Evolutionary conservation across 805 yeast genomes (phyloP).

Genomic region (Metschnikowia arizonensis): DNA sequence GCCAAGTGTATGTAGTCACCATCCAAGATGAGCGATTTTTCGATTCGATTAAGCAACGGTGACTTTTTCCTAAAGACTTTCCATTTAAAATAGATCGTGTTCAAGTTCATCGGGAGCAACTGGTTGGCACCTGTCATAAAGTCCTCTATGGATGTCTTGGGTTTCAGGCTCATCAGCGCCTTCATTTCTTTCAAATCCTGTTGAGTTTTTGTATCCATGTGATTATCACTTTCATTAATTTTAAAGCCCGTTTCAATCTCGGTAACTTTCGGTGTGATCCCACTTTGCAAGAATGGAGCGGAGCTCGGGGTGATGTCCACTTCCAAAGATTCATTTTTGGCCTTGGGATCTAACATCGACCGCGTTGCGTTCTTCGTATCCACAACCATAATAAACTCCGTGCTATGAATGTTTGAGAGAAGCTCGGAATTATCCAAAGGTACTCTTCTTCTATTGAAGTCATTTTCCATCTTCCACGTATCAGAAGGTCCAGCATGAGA

Average conservation of each 20-base stretch:
- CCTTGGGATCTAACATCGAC: constrained; percentile 15
- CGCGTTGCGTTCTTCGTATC: constrained; percentile 7
- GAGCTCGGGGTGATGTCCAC: constrained; percentile 30
- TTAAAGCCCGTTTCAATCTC: not conserved
- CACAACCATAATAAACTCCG: constrained; percentile 21
- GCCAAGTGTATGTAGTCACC: constrained; percentile 90
- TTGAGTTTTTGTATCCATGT: not conserved
- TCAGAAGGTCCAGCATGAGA: not conserved
- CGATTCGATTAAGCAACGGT: constrained; percentile 73
- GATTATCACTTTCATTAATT: not conserved
- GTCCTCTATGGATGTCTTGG: constrained; percentile 19
- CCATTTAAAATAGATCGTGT: constrained; percentile 73
- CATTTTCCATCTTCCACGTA: constrained; percentile 4
- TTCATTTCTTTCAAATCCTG: not conserved
- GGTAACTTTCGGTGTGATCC: constrained; percentile 23
- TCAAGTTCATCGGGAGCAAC: constrained; percentile 32
- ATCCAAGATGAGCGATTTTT: constrained; percentile 80
- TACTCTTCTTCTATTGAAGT: not conserved
- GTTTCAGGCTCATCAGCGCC: not conserved
- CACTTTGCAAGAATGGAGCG: constrained; percentile 18
- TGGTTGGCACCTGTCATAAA: constrained; percentile 11
- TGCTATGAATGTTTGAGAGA: constrained; percentile 9
- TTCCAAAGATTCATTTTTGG: constrained; percentile 15
- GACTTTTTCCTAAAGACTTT: constrained; percentile 87
- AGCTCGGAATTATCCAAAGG: constrained; percentile 9